Conservation (phyloP, 805 yeast species). For the Ogataea nakhonphanomensis region DNA sequence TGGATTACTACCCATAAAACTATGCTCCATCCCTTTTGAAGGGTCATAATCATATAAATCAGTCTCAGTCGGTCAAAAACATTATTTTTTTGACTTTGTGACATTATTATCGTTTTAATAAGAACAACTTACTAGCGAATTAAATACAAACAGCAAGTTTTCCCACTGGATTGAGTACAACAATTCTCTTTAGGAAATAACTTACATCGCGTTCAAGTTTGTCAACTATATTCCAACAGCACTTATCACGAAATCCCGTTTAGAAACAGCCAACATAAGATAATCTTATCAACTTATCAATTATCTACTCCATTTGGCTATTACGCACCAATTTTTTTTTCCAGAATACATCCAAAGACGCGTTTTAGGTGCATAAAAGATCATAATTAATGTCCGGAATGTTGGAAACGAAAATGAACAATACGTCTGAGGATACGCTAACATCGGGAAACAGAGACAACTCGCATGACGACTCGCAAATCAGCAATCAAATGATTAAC, state of each 20-base stretch:
- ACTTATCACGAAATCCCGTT: neutral
- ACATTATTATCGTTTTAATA: conserved; percentile 2
- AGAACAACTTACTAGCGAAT: neutral
- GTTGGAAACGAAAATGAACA: conserved; percentile 12
- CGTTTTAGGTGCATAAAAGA: conserved; percentile 4
- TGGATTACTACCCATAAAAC: conserved; percentile 10
- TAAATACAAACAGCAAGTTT: conserved; percentile 10
- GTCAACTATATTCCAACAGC: no score
- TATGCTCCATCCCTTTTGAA: conserved; percentile 12
- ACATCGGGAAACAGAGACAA: conserved; percentile 10
- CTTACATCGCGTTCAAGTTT: neutral
- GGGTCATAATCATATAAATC: conserved; percentile 3
- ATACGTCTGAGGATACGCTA: conserved; percentile 20
- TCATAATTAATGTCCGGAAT: conserved; percentile 4
- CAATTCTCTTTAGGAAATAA: neutral
- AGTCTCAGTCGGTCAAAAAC: conserved; percentile 5
- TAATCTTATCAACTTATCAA: conserved; percentile 7
- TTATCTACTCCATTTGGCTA: conserved; percentile 11
- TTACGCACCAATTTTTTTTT: conserved; percentile 7
- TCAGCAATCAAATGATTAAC: conserved; percentile 14
- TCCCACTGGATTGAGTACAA: conserved; percentile 7
- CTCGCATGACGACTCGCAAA: conserved; percentile 7
- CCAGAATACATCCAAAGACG: conserved; percentile 5
- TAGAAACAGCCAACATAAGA: neutral
- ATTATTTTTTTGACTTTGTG: conserved; percentile 2